A percentile compares a stretch with the other conserved stretches of the same genome.
Conservation (phyloP, 768 basidiomycete species). For the Termitomyces sp. region DNA sequence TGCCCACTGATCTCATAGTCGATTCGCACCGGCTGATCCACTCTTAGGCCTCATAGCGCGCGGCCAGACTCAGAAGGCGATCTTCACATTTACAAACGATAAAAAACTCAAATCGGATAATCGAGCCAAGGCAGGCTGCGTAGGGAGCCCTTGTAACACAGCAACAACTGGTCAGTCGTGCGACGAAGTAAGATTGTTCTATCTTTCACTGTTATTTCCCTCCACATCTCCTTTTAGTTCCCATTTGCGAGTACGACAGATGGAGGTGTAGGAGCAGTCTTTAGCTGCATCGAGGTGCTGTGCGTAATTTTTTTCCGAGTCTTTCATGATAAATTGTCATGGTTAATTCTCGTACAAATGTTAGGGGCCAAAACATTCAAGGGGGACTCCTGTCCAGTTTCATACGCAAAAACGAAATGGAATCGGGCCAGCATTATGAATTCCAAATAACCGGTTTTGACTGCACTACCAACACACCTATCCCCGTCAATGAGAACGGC, state of each 20-base stretch:
- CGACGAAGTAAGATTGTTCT: constrained; percentile 1
- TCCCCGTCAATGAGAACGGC: neutral
- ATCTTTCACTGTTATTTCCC: neutral
- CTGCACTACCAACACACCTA: constrained; percentile 3
- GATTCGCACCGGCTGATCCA: neutral
- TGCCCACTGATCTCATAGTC: neutral
- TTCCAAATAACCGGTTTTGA: constrained; percentile 7
- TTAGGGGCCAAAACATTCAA: constrained; percentile 14
- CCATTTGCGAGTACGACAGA: constrained; percentile 16
- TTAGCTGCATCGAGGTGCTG: constrained; percentile 11
- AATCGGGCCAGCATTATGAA: constrained; percentile 2
- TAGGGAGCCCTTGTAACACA: constrained; percentile 4
- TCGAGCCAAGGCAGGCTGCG: constrained; percentile 3
- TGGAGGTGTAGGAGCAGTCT: constrained; percentile 8
- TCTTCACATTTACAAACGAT: constrained; percentile 9
- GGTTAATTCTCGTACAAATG: neutral
- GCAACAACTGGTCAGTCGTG: constrained; percentile 5
- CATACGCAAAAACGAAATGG: constrained; percentile 3
- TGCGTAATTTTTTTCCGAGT: neutral
- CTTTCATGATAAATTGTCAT: neutral
- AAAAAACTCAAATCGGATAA: constrained; percentile 1
- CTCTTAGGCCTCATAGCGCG: neutral
- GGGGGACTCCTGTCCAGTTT: constrained; percentile 12
- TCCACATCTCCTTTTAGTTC: neutral
- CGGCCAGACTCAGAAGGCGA: neutral